phyloP scores from a whole-genome alignment of 2,329 filamentous ascomycete genomes.

The Microthyrium microscopicum region DNA sequence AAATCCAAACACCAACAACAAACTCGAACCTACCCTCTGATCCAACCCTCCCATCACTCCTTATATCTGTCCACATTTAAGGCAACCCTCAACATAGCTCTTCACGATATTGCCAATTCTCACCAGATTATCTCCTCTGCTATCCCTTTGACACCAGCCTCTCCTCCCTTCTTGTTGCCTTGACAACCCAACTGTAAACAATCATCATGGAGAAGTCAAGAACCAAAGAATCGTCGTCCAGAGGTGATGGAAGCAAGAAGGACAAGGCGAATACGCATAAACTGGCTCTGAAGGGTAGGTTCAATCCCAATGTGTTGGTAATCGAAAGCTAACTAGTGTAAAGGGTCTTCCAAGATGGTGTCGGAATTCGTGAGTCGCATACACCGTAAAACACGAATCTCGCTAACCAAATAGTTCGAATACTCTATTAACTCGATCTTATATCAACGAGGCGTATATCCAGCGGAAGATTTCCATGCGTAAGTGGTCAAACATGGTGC shows the following conservation, averaged over 20 bases:
- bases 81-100: no score
- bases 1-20: no score
- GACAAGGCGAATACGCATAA: conserved; percentile 87
- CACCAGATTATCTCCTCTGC: no score
- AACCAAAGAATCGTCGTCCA: conserved; percentile 13
- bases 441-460: conserved; percentile 75
- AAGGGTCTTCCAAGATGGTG: conserved; percentile 66
- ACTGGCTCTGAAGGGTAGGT: conserved; percentile 65
- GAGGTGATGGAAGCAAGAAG: conserved; percentile 27
- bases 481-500: conserved; percentile 26
- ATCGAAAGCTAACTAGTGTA: conserved; percentile 1
- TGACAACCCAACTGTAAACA: conserved; percentile 8
- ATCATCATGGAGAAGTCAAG: conserved; percentile 7
- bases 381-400: not conserved
- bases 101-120: no score
- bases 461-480: conserved; percentile 92
- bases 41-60: no score
- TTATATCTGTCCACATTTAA: no score
- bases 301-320: not conserved
- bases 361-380: conserved; percentile 68
- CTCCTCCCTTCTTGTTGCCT: conserved; percentile 5
- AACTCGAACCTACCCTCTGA: no score
- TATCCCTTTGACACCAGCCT: no score
- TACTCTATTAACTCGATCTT: conserved; percentile 97
- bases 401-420: conserved; percentile 49